Base-by-base conservation (phyloP, 805 yeast genomes). In the Ogataea paraovalis region DNA sequence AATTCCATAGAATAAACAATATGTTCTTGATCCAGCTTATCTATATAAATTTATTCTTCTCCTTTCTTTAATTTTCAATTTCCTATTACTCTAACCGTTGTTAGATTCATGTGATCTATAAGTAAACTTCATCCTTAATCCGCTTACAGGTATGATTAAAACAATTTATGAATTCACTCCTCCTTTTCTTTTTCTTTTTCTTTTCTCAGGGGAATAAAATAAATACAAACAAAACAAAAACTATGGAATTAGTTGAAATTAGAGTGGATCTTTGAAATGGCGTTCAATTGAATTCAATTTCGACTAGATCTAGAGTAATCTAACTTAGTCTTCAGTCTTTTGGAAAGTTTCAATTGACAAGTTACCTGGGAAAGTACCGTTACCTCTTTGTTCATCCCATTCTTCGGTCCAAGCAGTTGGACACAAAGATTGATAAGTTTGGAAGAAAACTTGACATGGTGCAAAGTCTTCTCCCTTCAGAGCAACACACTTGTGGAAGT, bases 381-480 rank as follows among this genome's bases (percentile, higher is more conserved):
- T 56, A 23, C 39, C 80, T 73, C 95, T 85, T 75, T 87, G 95
- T 58, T 80, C 91, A 68, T 87, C 88, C 96, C 96, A 87, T 67
- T 73, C 85, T 64, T 82, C 90, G 56, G 83, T 77, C 96, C 96
- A 87, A 59, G 83, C 85, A 48, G 79, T 75, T 50, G 96, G 96
- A 68, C 96, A 87, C 64, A 87, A 76, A 21, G 97, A 80, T 61
- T 85, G 80, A 79, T 79, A 94, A 48, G 97, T 88, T 72, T 81
- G 85, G 83, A 81, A 87, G 78, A 94, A 94, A 62, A 87, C 91
- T 74, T 90, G 80, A 74, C 99, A 94, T 66, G 98, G 98, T 63
- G 91, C 96, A 67, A 94, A 94, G 53, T 91, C 98, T 75, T 92
- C 97, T 67, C 99, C 99, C 76, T 92, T 92, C 58, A 91, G 89